Evolutionary conservation across 2,329 filamentous ascomycete genomes (phyloP).

Genomic region (Talaromyces piceae): DNA sequence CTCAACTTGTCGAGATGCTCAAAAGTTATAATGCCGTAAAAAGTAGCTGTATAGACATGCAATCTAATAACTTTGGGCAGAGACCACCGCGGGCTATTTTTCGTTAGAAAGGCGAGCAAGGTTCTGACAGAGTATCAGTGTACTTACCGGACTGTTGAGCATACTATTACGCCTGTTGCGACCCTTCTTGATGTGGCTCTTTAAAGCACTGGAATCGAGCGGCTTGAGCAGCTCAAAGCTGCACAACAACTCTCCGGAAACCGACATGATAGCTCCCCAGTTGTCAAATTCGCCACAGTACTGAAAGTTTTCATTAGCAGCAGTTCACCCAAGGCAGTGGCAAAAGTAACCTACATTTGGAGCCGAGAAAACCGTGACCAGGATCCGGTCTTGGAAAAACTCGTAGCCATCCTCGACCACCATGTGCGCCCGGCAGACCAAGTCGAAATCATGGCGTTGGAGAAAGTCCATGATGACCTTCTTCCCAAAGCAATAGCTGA

Average conservation of each 20-base stretch:
- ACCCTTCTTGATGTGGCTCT: slow-evolving; percentile 98
- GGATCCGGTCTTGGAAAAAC: slow-evolving; percentile 89
- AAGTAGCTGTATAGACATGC: background rate
- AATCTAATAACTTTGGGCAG: slow-evolving; percentile 38
- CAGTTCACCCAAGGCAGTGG: background rate
- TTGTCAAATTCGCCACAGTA: slow-evolving; percentile 99
- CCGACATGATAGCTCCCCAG: slow-evolving; percentile 98
- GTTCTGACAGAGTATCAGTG: slow-evolving; percentile 11
- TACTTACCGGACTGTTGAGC: slow-evolving; percentile 87
- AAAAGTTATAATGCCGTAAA: slow-evolving; percentile 6
- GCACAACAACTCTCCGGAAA: slow-evolving; percentile 85
- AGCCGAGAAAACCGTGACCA: slow-evolving; percentile 96
- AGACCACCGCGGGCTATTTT: slow-evolving; percentile 37
- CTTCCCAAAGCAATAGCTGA: slow-evolving; percentile 98
- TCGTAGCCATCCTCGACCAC: slow-evolving; percentile 99
- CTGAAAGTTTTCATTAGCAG: slow-evolving; percentile 40
- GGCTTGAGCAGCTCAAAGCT: slow-evolving; percentile 97
- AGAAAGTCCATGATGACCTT: slow-evolving; percentile 97
- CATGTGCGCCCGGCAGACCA: slow-evolving; percentile 97
- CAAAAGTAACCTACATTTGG: slow-evolving; percentile 67
- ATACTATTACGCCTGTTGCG: slow-evolving; percentile 90
- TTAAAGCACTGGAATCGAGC: slow-evolving; percentile 87
- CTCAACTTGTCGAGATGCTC: slow-evolving; percentile 3
- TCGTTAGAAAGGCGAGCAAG: slow-evolving; percentile 13
- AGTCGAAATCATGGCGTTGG: slow-evolving; percentile 88